Evolutionary conservation across 2,329 filamentous ascomycete species (phyloP), one percentile per base, ranked within the genome.

Genomic region (Pseudogymnoascus sp.): DNA sequence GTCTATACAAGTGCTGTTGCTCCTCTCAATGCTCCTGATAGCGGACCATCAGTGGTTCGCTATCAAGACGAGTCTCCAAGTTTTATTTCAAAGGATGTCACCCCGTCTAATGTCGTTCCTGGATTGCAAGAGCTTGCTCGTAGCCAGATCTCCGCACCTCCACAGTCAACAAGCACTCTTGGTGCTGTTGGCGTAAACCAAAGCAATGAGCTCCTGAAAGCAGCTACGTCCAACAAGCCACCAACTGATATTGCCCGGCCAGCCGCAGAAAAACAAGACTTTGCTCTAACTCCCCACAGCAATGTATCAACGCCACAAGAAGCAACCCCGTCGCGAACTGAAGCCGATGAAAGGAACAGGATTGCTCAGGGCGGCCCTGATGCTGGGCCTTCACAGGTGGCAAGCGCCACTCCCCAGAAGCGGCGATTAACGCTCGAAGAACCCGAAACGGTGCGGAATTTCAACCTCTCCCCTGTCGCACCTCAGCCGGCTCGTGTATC

Each of bases 401-500:
- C 59, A 60, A 42, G 23, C 37, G 59, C 37, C 12, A 21, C 37
- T 5, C 18, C 59, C 14, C 34, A 60, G 18, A 38, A 60, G 11
- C 34, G 59, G 14, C 59, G 59, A 11, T 16, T 60, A 34, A 25
- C 59, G 18, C 34, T 42, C 18, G 59, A 60, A 14, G 59, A 60
- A 12, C 59, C 59, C 18, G 59, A 31, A 25, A 42, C 34, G 8
- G 86, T 71, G 87, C 86, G 69, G 88, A 92, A 60, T 72, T 61
- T 38, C 56, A 87, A 93, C 70, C 84, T 87, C 60, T 87, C 86
- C 37, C 89, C 88, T 44, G 77, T 88, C 71, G 90, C 90, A 61
- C 89, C 90, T 25, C 89, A 90, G 71, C 89, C 90, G 62, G 86
- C 87, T 59, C 88, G 90, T 71, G 85, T 85, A 67, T 81, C 89